Conservation (phyloP, 495 filamentous ascomycete species). For the Lophiostoma macrostomum region DNA sequence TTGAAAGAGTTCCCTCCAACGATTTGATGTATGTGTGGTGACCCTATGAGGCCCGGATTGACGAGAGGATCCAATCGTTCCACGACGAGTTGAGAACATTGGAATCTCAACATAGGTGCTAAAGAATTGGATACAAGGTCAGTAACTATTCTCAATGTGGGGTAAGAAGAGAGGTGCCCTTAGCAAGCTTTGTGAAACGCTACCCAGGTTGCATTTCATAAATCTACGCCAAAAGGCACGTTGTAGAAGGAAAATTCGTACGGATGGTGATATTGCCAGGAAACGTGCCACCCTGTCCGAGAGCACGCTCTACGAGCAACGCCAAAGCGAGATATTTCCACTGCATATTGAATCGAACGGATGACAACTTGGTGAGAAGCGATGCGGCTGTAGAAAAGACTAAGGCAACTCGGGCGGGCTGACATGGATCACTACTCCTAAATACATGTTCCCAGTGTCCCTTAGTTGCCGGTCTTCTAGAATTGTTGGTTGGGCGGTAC, state of each 20-base stretch:
- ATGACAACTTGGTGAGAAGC: neutral
- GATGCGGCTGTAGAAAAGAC: neutral
- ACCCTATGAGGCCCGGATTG: conserved; percentile 24
- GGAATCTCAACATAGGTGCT: conserved; percentile 22
- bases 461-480: neutral
- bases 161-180: too few species aligned
- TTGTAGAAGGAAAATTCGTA: too few species aligned
- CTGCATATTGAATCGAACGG: conserved; percentile 13
- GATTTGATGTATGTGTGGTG: conserved; percentile 30
- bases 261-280: too few species aligned
- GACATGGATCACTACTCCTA: conserved; percentile 5
- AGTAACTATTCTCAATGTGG: too few species aligned
- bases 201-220: too few species aligned
- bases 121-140: too few species aligned
- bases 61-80: conserved; percentile 28
- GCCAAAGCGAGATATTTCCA: conserved; percentile 18
- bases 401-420: conserved; percentile 3
- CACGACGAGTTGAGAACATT: conserved; percentile 30
- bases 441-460: conserved; percentile 3
- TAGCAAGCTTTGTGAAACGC: too few species aligned
- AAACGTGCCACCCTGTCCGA: conserved; percentile 2
- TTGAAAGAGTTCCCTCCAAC: conserved; percentile 31
- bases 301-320: conserved; percentile 11
- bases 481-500: neutral
- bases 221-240: too few species aligned